phyloP scores from a whole-genome alignment of 2,329 filamentous ascomycete species.

The Colletotrichum tofieldiae region DNA sequence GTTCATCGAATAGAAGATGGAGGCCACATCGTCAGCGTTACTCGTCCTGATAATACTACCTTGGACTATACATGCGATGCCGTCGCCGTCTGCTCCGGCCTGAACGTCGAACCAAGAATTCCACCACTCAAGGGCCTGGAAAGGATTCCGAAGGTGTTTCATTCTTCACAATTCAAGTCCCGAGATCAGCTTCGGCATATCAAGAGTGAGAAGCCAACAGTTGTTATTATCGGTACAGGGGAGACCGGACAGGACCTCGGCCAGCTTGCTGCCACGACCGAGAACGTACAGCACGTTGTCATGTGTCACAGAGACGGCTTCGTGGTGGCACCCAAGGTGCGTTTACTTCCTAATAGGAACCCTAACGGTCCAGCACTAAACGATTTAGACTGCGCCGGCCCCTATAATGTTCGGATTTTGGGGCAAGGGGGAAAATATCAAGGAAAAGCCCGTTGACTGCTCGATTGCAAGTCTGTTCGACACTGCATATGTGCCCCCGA shows the following conservation, averaged over 20 bases:
- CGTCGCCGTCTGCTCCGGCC: constrained; percentile 62
- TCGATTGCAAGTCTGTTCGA: constrained; percentile 66
- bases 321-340: constrained; percentile 61
- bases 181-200: constrained; percentile 57
- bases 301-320: constrained; percentile 65
- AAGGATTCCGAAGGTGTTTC: constrained; percentile 55
- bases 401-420: constrained; percentile 39
- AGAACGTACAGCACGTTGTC: constrained; percentile 57
- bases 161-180: constrained; percentile 61
- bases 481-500: constrained; percentile 64
- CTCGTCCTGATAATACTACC: background rate
- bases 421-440: constrained; percentile 17
- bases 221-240: constrained; percentile 62
- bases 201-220: constrained; percentile 50
- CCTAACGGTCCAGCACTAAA: background rate
- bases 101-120: constrained; percentile 59
- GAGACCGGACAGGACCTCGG: constrained; percentile 64
- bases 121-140: constrained; percentile 59
- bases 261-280: constrained; percentile 60
- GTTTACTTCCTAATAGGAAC: constrained; percentile 3
- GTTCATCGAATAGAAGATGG: constrained; percentile 42
- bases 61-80: constrained; percentile 57
- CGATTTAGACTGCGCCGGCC: constrained; percentile 30
- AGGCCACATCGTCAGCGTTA: constrained; percentile 30
- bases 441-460: constrained; percentile 61